A percentile compares a stretch with the other conserved stretches of the same genome.
Conservation (phyloP, 148 eudicot genomes). For the Pouteria glomerata region DNA sequence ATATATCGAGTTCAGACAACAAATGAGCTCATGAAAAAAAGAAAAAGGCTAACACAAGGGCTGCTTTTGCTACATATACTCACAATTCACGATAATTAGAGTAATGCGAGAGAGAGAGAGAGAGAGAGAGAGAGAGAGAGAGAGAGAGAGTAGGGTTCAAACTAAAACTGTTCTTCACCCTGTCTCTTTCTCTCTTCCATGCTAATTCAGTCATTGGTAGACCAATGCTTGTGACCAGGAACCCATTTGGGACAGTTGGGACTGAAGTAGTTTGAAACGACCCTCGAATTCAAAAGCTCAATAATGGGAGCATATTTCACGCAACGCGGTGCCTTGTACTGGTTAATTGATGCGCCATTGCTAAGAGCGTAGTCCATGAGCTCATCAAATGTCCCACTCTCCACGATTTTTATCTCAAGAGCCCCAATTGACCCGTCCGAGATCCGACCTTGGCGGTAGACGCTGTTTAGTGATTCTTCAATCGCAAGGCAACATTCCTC, state of each 20-base stretch:
- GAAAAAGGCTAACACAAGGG: too few relatives aligned
- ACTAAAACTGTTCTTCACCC: too few relatives aligned
- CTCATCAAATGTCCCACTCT: conserved; percentile 32
- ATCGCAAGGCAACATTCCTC: conserved; percentile 27
- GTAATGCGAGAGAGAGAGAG: too few relatives aligned
- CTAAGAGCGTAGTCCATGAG: conserved; percentile 36
- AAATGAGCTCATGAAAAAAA: too few relatives aligned
- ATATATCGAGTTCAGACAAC: too few relatives aligned
- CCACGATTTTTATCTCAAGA: conserved; percentile 38
- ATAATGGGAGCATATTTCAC: conserved; percentile 13
- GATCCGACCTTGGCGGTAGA: conserved; percentile 32
- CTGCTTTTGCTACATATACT: too few relatives aligned
- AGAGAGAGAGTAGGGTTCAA: too few relatives aligned
- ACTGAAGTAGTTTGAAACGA: conserved; percentile 15
- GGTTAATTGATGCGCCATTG: conserved; percentile 18
- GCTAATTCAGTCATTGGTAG: not conserved
- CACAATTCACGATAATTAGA: too few relatives aligned
- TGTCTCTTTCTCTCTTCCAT: too few relatives aligned
- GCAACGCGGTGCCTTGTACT: conserved; percentile 22
- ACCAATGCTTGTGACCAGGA: conserved; percentile 18
- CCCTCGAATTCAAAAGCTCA: conserved; percentile 20
- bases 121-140: too few relatives aligned
- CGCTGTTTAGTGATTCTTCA: conserved; percentile 30
- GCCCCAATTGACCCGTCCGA: conserved; percentile 33
- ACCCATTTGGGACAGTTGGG: conserved; percentile 19